Conservation (phyloP, 352 stramenopile genomes). For the Elongisporangium undulatum region DNA sequence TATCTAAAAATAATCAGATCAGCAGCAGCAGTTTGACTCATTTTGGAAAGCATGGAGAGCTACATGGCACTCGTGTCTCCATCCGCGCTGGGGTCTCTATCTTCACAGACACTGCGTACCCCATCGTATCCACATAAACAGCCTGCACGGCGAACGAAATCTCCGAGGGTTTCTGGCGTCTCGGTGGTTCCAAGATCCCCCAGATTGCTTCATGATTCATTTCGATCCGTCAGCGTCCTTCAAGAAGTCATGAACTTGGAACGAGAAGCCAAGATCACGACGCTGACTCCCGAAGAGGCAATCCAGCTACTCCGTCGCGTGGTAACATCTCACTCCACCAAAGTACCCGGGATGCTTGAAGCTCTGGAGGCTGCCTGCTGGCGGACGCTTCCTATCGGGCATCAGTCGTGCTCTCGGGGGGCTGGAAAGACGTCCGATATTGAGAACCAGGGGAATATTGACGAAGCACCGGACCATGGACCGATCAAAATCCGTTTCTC, state of each 20-base stretch:
- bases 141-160: not conserved
- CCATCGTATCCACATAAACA: not conserved
- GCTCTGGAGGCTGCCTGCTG: slow-evolving; percentile 35
- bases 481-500: slow-evolving; percentile 19
- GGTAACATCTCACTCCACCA: slow-evolving; percentile 1
- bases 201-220: not conserved
- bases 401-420: not conserved
- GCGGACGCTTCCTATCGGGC: slow-evolving; percentile 8
- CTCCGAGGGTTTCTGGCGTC: not conserved
- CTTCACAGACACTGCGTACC: not conserved
- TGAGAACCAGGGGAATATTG: not conserved
- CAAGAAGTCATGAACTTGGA: not conserved
- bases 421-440: too few relatives aligned
- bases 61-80: not conserved
- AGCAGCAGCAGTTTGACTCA: not conserved
- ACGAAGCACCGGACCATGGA: not conserved
- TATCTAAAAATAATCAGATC: not conserved
- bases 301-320: slow-evolving; percentile 19
- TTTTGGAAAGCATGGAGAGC: not conserved
- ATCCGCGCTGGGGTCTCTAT: not conserved
- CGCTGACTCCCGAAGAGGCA: slow-evolving; percentile 24
- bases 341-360: slow-evolving; percentile 14
- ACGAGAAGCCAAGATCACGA: not conserved
- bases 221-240: not conserved
- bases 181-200: not conserved